A percentile compares a stretch with the other conserved stretches of the same genome.
Conservation (phyloP, 2,329 filamentous ascomycete genomes). For the Xenosphaeropsis pyriputrescens region DNA sequence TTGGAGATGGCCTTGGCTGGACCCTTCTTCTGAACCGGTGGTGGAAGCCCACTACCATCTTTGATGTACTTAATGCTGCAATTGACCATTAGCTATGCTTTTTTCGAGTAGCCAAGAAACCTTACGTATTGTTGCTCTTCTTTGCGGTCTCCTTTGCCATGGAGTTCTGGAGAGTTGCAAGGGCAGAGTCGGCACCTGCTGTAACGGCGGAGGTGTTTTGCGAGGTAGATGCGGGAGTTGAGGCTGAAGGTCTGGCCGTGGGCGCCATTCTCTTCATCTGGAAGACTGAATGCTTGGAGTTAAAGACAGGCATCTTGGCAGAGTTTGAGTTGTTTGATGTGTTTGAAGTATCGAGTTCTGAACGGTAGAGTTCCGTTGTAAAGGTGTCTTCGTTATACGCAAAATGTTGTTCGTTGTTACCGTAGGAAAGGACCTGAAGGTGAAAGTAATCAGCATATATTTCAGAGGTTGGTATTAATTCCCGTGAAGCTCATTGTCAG, state of each 20-base stretch:
- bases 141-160: slow-evolving; percentile 27
- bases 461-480: too few relatives aligned
- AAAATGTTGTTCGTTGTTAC: too few relatives aligned
- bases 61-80: slow-evolving; percentile 25
- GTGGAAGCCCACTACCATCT: slow-evolving; percentile 9
- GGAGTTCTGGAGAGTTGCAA: slow-evolving; percentile 31
- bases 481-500: too few relatives aligned
- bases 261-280: background rate
- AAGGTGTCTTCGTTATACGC: background rate
- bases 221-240: background rate
- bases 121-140: slow-evolving; percentile 30
- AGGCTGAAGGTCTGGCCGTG: background rate
- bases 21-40: slow-evolving; percentile 9
- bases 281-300: too few relatives aligned
- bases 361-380: background rate
- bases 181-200: slow-evolving; percentile 24
- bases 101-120: slow-evolving; percentile 7
- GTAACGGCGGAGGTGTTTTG: background rate
- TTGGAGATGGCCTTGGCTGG: slow-evolving; percentile 7
- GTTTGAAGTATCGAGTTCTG: slow-evolving; percentile 1
- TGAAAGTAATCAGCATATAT: too few relatives aligned
- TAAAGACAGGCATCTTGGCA: too few relatives aligned
- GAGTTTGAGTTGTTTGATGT: background rate
- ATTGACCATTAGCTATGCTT: slow-evolving; percentile 15
- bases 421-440: too few relatives aligned